Conservation (phyloP, 257 asterid species). For the Avicennia marina region DNA sequence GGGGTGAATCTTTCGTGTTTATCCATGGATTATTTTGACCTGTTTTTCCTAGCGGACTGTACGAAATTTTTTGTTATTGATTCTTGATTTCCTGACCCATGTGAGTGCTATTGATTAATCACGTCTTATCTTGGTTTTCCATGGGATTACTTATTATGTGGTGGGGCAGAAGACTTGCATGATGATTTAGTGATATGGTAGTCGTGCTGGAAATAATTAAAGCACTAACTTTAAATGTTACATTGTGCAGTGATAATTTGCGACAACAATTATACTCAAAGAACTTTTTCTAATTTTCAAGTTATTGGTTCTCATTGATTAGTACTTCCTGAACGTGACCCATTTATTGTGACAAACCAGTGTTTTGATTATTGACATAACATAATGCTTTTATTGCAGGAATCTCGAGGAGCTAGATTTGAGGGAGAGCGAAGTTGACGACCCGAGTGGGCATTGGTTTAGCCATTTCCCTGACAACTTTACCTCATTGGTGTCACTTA, state of each 20-base stretch:
- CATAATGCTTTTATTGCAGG: conserved; percentile 40
- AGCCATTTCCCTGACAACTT: conserved; percentile 59
- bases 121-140: background rate
- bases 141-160: conserved; percentile 1
- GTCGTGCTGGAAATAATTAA: background rate
- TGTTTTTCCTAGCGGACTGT: conserved; percentile 6
- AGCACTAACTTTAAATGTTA: background rate
- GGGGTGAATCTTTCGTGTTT: conserved; percentile 8
- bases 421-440: conserved; percentile 70
- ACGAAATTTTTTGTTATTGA: conserved; percentile 8
- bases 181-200: background rate
- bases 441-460: conserved; percentile 65
- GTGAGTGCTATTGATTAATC: conserved; percentile 12
- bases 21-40: conserved; percentile 12
- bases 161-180: background rate
- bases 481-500: conserved; percentile 61
- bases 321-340: background rate
- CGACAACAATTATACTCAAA: background rate
- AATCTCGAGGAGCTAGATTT: conserved; percentile 57
- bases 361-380: conserved; percentile 1
- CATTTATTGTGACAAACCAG: background rate
- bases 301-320: background rate
- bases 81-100: conserved; percentile 11
- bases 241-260: background rate
- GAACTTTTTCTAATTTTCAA: no score